Conservation (phyloP, 148 eudicot species). For the Chenopodium suecicum region DNA sequence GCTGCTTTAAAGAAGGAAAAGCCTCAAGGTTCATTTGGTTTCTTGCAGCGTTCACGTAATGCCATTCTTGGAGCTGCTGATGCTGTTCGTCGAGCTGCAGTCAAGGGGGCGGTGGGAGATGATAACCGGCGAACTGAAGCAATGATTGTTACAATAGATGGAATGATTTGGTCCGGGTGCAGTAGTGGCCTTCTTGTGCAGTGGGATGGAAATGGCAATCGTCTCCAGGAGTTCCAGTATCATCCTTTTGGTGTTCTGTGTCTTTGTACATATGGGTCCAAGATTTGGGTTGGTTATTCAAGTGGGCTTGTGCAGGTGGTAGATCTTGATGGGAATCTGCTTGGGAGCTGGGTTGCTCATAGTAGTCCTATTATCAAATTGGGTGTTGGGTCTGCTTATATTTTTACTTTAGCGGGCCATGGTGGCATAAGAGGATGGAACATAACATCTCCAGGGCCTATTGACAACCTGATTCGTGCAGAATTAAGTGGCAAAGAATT, state of each 20-base stretch:
- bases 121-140: conserved; percentile 81
- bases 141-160: conserved; percentile 57
- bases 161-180: conserved; percentile 85
- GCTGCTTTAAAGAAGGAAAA: conserved; percentile 69
- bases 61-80: conserved; percentile 97
- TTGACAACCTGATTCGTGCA: conserved; percentile 61
- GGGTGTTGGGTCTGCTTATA: conserved; percentile 68
- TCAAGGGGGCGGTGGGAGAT: conserved; percentile 79
- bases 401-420: conserved; percentile 79
- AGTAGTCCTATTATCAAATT: conserved; percentile 60
- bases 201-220: conserved; percentile 97
- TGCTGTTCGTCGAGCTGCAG: conserved; percentile 96
- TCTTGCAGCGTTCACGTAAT: conserved; percentile 93
- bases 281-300: conserved; percentile 86
- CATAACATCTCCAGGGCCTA: conserved; percentile 75
- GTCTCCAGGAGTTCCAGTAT: conserved; percentile 68
- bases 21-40: conserved; percentile 56
- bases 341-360: conserved; percentile 86
- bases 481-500: conserved; percentile 80
- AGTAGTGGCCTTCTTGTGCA: conserved; percentile 81
- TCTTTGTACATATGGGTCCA: conserved; percentile 70
- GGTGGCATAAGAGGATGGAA: conserved; percentile 98
- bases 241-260: conserved; percentile 63
- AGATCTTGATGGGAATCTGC: conserved; percentile 68
- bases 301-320: conserved; percentile 75